phyloP scores from a whole-genome alignment of 495 filamentous ascomycete genomes.

The Penicillium coffeae region DNA sequence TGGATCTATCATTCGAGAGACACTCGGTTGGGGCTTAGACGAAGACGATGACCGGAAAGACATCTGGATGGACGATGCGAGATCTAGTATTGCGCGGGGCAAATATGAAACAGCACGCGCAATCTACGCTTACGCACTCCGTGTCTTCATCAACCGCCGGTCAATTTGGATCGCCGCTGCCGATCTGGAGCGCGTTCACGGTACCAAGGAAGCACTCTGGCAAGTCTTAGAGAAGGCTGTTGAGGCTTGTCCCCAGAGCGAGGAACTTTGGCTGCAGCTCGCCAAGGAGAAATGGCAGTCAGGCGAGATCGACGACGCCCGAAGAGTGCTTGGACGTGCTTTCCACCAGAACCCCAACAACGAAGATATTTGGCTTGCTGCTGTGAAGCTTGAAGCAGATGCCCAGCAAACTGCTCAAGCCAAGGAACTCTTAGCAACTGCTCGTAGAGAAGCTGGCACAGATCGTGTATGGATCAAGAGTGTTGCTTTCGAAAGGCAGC shows the following conservation, averaged over 20 bases:
- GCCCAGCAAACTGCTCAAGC: slow-evolving; percentile 76
- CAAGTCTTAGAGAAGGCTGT: slow-evolving; percentile 87
- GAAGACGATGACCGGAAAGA: slow-evolving; percentile 97
- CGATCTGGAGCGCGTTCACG: slow-evolving; percentile 88
- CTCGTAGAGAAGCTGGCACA: slow-evolving; percentile 81
- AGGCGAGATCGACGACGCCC: slow-evolving; percentile 78
- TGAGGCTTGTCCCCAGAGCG: slow-evolving; percentile 83
- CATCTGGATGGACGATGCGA: slow-evolving; percentile 91
- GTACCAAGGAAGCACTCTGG: slow-evolving; percentile 76
- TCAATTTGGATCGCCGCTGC: slow-evolving; percentile 85
- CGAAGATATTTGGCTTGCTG: slow-evolving; percentile 94
- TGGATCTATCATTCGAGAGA: slow-evolving; percentile 83
- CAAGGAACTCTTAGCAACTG: slow-evolving; percentile 71
- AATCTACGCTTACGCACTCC: slow-evolving; percentile 86
- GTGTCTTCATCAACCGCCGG: slow-evolving; percentile 78
- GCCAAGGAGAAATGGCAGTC: slow-evolving; percentile 90
- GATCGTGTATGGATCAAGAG: slow-evolving; percentile 96
- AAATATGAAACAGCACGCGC: slow-evolving; percentile 87
- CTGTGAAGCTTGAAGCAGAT: slow-evolving; percentile 92
- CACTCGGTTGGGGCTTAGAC: slow-evolving; percentile 87
- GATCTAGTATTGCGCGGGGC: slow-evolving; percentile 67
- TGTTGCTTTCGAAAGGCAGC: slow-evolving; percentile 83
- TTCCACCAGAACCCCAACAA: slow-evolving; percentile 93
- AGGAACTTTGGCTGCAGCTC: slow-evolving; percentile 93
- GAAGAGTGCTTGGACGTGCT: slow-evolving; percentile 74